A percentile compares a stretch with the other conserved stretches of the same genome.
phyloP scores from a whole-genome alignment of 352 stramenopile species.

The Phytophthora pinifolia region DNA sequence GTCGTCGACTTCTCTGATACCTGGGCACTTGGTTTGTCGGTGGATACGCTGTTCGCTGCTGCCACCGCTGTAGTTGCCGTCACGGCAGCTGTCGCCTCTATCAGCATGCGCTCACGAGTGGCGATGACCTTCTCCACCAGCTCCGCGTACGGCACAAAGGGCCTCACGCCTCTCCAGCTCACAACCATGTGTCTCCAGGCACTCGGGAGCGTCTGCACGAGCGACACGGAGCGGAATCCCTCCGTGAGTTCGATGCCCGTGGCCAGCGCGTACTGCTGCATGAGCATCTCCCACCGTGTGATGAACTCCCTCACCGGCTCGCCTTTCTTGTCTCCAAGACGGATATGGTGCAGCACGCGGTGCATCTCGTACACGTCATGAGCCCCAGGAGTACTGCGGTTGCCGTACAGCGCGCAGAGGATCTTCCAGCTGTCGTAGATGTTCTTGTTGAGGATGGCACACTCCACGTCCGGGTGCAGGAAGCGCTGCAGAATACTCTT shows the following conservation, averaged over 20 bases:
- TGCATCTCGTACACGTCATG: slow-evolving; percentile 47
- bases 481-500: slow-evolving; percentile 51
- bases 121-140: slow-evolving; percentile 37
- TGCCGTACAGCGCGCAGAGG: slow-evolving; percentile 46
- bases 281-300: slow-evolving; percentile 39
- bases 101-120: slow-evolving; percentile 24
- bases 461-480: slow-evolving; percentile 47
- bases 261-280: slow-evolving; percentile 40
- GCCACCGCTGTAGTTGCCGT: slow-evolving; percentile 3
- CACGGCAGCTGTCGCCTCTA: slow-evolving; percentile 6
- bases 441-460: slow-evolving; percentile 49
- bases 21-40: slow-evolving; percentile 2
- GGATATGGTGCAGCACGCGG: slow-evolving; percentile 43
- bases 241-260: slow-evolving; percentile 45
- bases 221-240: slow-evolving; percentile 37
- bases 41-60: not conserved
- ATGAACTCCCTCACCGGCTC: slow-evolving; percentile 42
- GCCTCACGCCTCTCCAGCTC: slow-evolving; percentile 36
- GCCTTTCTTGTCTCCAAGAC: slow-evolving; percentile 44
- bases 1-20: slow-evolving; percentile 1
- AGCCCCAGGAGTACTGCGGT: slow-evolving; percentile 29
- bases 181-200: slow-evolving; percentile 31
- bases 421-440: slow-evolving; percentile 53
- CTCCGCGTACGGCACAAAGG: slow-evolving; percentile 44
- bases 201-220: slow-evolving; percentile 37